Evolutionary conservation across 139 green algal species (phyloP).

Genomic region (Gonium pectorale): DNA sequence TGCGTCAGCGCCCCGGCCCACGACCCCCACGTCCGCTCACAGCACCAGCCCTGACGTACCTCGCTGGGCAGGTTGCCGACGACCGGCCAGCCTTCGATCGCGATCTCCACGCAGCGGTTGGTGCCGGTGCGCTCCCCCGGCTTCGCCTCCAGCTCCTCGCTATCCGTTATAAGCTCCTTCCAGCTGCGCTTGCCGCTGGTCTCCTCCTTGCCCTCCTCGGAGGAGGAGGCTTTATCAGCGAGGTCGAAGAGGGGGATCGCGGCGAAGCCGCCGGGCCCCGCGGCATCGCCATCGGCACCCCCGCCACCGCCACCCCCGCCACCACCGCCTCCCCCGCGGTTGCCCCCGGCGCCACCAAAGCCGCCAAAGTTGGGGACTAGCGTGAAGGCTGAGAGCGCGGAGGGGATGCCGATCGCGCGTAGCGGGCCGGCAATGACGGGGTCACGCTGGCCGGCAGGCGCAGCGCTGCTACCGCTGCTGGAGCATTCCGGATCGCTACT

Average conservation of each 20-base stretch:
- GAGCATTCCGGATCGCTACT: neutral
- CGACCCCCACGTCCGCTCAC: neutral
- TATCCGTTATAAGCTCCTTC: constrained; percentile 52
- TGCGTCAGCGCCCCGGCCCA: no score
- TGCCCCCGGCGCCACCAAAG: constrained; percentile 48
- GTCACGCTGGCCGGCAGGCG: neutral
- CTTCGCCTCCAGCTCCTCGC: constrained; percentile 37
- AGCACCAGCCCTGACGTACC: neutral
- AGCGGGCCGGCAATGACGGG: neutral
- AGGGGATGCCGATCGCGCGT: neutral
- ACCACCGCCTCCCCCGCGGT: constrained; percentile 43
- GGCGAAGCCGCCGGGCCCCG: no score
- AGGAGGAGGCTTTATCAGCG: neutral
- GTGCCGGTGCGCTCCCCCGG: constrained; percentile 50
- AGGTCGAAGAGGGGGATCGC: constrained; percentile 21
- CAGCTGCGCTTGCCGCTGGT: constrained; percentile 22
- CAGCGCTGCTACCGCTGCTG: constrained; percentile 20
- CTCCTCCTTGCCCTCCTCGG: constrained; percentile 6
- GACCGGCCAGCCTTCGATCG: constrained; percentile 71
- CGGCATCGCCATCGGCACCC: constrained; percentile 17
- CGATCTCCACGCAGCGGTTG: constrained; percentile 69
- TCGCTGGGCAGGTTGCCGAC: constrained; percentile 62
- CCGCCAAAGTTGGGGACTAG: constrained; percentile 38
- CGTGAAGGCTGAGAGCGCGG: constrained; percentile 32
- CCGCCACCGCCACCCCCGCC: constrained; percentile 52